Conservation (phyloP, 2,329 filamentous ascomycete genomes). For the Plenodomus lindquistii region DNA sequence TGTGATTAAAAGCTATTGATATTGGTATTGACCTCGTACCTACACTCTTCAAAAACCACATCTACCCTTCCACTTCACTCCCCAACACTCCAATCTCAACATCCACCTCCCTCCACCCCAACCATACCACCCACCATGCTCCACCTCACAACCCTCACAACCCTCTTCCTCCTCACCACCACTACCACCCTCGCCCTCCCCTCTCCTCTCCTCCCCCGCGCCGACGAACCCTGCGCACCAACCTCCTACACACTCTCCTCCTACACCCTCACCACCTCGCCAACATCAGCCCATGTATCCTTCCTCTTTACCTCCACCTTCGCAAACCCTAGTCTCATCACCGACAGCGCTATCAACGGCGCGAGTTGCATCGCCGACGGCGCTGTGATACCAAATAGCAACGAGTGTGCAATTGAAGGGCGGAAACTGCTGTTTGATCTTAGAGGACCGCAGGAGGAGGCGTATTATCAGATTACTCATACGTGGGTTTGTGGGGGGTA, state of each 20-base stretch:
- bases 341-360: constrained; percentile 21
- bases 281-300: constrained; percentile 17
- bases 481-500: constrained; percentile 35
- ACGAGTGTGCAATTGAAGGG: constrained; percentile 23
- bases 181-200: constrained; percentile 21
- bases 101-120: no score
- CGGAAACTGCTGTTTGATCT: constrained; percentile 28
- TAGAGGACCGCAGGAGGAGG: constrained; percentile 16
- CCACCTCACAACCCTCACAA: no score
- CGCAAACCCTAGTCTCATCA: constrained; percentile 11
- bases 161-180: constrained; percentile 14
- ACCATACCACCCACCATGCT: no score
- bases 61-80: no score
- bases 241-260: constrained; percentile 29
- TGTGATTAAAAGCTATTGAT: not conserved
- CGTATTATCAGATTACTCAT: constrained; percentile 32
- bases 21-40: no score
- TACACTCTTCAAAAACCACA: no score
- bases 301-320: constrained; percentile 33
- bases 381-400: constrained; percentile 19
- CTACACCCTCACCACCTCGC: constrained; percentile 21
- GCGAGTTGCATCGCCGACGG: constrained; percentile 23
- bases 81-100: no score
- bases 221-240: constrained; percentile 23
- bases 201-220: constrained; percentile 9